Percentiles rank a stretch among this genome's conserved stretches.
phyloP scores from a whole-genome alignment of 2,329 filamentous ascomycete species.

The Diaporthe sp. region DNA sequence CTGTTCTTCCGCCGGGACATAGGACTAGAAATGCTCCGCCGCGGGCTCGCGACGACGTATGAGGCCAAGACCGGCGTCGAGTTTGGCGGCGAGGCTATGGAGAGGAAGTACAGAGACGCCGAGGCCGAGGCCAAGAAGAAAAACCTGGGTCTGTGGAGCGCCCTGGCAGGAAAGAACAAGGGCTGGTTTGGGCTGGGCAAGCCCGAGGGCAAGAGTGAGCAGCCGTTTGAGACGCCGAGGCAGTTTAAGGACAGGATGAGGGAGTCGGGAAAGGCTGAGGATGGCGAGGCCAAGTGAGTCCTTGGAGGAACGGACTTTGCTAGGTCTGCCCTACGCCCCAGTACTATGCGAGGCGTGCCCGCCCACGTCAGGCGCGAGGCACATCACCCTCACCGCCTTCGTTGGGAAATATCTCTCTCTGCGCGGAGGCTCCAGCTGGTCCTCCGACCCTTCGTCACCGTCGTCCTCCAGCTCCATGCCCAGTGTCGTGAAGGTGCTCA shows the following conservation, averaged over 20 bases:
- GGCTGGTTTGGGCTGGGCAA: conserved; percentile 48
- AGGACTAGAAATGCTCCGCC: conserved; percentile 88
- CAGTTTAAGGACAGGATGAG: conserved; percentile 80
- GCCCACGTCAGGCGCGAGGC: conserved; percentile 26
- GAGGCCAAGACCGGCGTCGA: conserved; percentile 92
- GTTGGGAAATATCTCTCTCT: conserved; percentile 36
- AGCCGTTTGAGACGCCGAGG: conserved; percentile 81
- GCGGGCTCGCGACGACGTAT: conserved; percentile 89
- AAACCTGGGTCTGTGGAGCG: conserved; percentile 80
- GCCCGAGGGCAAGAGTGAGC: conserved; percentile 32
- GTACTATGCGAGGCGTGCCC: conserved; percentile 23
- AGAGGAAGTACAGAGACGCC: conserved; percentile 73
- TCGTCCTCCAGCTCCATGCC: conserved; percentile 32
- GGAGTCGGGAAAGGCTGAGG: conserved; percentile 42
- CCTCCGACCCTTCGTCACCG: neutral
- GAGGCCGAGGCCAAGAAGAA: conserved; percentile 76
- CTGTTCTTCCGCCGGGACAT: conserved; percentile 82
- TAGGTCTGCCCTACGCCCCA: neutral
- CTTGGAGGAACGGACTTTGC: neutral
- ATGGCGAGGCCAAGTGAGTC: conserved; percentile 45
- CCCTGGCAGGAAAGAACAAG: conserved; percentile 64
- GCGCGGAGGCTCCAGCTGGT: conserved; percentile 2
- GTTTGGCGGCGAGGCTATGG: conserved; percentile 78
- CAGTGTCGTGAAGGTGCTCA: conserved; percentile 57
- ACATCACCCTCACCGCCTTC: conserved; percentile 14